A percentile compares a stretch with the other conserved stretches of the same genome.
Evolutionary conservation across 1,284 basidiomycete genomes (phyloP).

Genomic region (Phylloporus gajari): DNA sequence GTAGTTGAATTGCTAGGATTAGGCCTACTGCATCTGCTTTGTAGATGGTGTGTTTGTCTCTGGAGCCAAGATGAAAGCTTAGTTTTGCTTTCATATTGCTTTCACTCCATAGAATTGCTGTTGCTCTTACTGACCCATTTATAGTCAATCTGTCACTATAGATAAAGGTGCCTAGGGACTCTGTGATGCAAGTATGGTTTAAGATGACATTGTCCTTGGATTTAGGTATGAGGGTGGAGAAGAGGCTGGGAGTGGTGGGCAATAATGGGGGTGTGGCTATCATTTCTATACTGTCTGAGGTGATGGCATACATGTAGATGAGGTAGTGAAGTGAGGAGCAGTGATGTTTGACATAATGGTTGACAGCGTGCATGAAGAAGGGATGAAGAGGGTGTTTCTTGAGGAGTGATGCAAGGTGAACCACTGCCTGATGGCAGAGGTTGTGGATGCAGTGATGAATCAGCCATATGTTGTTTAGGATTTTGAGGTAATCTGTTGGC

Average conservation of each 20-base stretch:
- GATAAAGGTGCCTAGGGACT: neutral
- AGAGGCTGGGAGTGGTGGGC: no score
- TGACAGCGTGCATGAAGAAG: neutral
- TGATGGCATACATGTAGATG: no score
- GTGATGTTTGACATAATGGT: neutral
- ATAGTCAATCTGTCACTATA: neutral
- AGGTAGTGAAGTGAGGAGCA: neutral
- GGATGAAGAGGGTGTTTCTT: neutral
- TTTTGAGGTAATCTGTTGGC: neutral
- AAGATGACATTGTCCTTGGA: no score
- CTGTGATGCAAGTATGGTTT: no score
- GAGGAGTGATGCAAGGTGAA: neutral
- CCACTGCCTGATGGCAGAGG: neutral
- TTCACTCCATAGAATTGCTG: neutral
- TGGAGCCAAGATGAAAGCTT: neutral
- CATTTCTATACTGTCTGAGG: no score
- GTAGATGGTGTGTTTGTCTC: neutral
- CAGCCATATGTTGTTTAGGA: neutral
- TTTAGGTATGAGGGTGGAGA: no score
- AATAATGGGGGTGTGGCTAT: no score
- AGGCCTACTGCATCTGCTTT: neutral
- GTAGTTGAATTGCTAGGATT: neutral
- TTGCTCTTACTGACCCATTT: neutral
- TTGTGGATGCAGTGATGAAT: neutral
- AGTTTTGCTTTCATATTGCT: neutral